Conservation (phyloP, 768 basidiomycete genomes). For the Xerocomellus dryophilus region DNA sequence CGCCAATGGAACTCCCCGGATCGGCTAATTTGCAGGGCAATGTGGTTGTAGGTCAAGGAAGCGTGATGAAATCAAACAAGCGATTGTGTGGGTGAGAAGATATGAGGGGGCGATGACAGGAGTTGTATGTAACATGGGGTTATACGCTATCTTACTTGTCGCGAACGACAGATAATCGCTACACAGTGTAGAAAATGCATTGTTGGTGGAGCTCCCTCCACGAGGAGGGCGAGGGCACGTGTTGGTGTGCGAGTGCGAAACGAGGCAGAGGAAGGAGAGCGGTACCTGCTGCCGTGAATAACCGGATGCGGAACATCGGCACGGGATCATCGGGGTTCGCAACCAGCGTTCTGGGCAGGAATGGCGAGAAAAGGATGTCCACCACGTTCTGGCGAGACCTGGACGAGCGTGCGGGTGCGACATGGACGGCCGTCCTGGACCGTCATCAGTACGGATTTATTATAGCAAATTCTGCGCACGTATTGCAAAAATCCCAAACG, state of each 20-base stretch:
- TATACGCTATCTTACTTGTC: not conserved
- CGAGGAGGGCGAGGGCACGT: not conserved
- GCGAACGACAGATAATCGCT: not conserved
- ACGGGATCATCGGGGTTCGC: conserved; percentile 17
- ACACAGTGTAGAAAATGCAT: no score
- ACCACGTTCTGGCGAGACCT: conserved; percentile 16
- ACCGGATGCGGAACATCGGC: conserved; percentile 22
- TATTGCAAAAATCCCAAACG: conserved; percentile 21
- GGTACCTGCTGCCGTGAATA: conserved; percentile 14
- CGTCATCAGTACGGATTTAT: conserved; percentile 10
- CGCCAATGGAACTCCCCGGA: conserved; percentile 12
- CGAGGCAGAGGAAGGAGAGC: not conserved
- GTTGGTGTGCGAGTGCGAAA: not conserved
- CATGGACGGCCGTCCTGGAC: conserved; percentile 21
- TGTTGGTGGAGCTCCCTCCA: not conserved
- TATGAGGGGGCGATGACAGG: not conserved
- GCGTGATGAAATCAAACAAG: conserved; percentile 6
- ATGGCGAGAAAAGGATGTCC: conserved; percentile 12
- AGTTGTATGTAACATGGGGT: not conserved
- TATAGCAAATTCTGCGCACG: conserved; percentile 13
- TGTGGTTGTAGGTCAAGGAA: conserved; percentile 4
- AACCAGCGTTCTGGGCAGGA: conserved; percentile 10
- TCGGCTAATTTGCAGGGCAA: conserved; percentile 18
- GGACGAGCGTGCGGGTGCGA: conserved; percentile 16
- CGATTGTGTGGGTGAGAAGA: conserved; percentile 10